Conservation (phyloP, 2,329 filamentous ascomycete species). For the Aureobasidium namibiae region DNA sequence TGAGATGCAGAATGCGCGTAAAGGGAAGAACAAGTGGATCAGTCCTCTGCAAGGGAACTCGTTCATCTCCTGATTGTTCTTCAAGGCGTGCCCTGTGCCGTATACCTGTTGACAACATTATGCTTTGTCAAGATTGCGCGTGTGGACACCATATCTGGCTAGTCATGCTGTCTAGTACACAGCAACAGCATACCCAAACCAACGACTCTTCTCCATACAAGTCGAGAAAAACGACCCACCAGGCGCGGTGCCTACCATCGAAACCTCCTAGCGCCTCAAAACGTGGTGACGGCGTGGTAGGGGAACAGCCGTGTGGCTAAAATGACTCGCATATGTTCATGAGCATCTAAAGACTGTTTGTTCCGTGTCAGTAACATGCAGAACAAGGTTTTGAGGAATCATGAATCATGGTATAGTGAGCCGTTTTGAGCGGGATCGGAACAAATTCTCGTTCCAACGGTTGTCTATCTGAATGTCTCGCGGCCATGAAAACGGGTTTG, state of each 20-base stretch:
- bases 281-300: not conserved
- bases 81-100: not conserved
- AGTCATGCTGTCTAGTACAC: not conserved
- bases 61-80: constrained; percentile 79
- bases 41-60: constrained; percentile 52
- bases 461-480: not conserved
- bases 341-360: not conserved
- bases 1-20: constrained; percentile 39
- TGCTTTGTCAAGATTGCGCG: not conserved
- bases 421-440: not conserved
- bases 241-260: not conserved
- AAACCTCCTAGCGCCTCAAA: not conserved
- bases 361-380: not conserved
- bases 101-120: not conserved
- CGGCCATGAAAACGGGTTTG: not conserved
- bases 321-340: not conserved
- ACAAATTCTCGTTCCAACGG: not conserved
- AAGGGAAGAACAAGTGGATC: constrained; percentile 22
- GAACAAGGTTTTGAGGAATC: not conserved
- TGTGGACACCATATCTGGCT: too few relatives aligned
- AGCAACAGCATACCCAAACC: not conserved
- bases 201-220: not conserved
- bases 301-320: not conserved
- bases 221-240: not conserved
- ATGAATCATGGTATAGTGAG: not conserved